A percentile compares a stretch with the other conserved stretches of the same genome.
Conservation (phyloP, 192 early-diverging fungal species). For the Entophlyctis luteolus region DNA sequence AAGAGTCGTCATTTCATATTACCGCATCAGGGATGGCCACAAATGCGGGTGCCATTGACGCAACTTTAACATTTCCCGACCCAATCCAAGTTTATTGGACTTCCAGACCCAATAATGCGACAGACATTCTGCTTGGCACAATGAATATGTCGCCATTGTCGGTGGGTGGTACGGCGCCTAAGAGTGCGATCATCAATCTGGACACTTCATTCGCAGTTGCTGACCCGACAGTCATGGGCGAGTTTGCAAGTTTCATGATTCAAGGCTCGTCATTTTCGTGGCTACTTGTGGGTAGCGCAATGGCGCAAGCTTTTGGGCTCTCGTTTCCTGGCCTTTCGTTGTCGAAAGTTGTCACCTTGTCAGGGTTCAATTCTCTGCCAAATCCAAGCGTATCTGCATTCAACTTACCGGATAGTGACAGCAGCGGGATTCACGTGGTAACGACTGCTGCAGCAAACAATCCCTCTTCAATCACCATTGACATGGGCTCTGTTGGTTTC, state of each 20-base stretch:
- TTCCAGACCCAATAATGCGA: constrained; percentile 3
- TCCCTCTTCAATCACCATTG: constrained; percentile 27
- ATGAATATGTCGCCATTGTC: constrained; percentile 21
- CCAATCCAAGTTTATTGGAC: neutral
- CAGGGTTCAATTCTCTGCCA: constrained; percentile 17
- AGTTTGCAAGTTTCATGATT: constrained; percentile 30
- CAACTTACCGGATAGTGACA: constrained; percentile 24
- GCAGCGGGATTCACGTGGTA: constrained; percentile 13
- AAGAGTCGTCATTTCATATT: neutral
- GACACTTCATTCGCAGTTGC: constrained; percentile 6
- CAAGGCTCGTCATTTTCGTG: constrained; percentile 18
- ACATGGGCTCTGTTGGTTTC: constrained; percentile 21
- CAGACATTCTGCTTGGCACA: constrained; percentile 20
- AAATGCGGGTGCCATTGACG: neutral
- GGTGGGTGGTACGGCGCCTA: constrained; percentile 6
- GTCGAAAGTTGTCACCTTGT: constrained; percentile 22
- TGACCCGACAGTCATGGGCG: constrained; percentile 14
- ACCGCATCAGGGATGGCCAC: neutral
- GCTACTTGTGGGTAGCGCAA: constrained; percentile 15
- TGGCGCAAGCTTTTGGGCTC: constrained; percentile 25
- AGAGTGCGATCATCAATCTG: constrained; percentile 15
- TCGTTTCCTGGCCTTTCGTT: constrained; percentile 29
- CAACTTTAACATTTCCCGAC: neutral
- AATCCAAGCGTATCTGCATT: constrained; percentile 19
- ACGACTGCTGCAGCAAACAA: constrained; percentile 15